Evolutionary conservation across 768 basidiomycete genomes (phyloP).

Genomic region (Tremella yokohamensis): DNA sequence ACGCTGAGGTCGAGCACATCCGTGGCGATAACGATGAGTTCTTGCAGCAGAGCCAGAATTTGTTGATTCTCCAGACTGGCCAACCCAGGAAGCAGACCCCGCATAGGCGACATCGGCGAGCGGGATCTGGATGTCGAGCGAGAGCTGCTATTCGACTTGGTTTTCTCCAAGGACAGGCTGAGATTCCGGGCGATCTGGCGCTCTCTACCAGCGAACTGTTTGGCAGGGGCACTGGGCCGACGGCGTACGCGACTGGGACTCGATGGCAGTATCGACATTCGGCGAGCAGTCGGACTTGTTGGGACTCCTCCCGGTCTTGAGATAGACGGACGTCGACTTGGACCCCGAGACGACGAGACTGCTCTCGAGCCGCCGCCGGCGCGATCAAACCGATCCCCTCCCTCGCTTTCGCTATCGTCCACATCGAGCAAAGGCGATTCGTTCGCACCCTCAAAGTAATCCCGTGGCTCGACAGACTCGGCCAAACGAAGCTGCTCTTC

Average conservation of each 20-base stretch:
- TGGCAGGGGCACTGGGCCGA: conserved; percentile 38
- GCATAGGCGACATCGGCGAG: conserved; percentile 75
- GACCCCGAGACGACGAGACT: conserved; percentile 38
- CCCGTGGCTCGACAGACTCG: conserved; percentile 11
- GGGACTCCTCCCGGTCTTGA: conserved; percentile 23
- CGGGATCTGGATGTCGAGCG: conserved; percentile 92
- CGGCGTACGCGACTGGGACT: conserved; percentile 38
- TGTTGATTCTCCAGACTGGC: conserved; percentile 29
- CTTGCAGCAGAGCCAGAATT: conserved; percentile 84
- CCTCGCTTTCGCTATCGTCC: conserved; percentile 41
- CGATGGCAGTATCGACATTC: conserved; percentile 24
- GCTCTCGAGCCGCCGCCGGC: neutral
- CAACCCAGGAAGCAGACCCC: conserved; percentile 51
- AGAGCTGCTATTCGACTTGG: conserved; percentile 56
- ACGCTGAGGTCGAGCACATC: conserved; percentile 89
- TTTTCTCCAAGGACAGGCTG: conserved; percentile 30
- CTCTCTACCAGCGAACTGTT: conserved; percentile 41
- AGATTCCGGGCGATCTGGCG: conserved; percentile 24
- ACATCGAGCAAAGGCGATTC: conserved; percentile 53
- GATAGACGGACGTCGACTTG: conserved; percentile 43
- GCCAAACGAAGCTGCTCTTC: neutral
- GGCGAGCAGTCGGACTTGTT: conserved; percentile 24
- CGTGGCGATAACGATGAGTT: conserved; percentile 86
- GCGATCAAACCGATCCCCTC: neutral
- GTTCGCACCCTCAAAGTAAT: conserved; percentile 37